Conservation (phyloP, 129 eudicot species). For the Centrapalus pauciflorus region DNA sequence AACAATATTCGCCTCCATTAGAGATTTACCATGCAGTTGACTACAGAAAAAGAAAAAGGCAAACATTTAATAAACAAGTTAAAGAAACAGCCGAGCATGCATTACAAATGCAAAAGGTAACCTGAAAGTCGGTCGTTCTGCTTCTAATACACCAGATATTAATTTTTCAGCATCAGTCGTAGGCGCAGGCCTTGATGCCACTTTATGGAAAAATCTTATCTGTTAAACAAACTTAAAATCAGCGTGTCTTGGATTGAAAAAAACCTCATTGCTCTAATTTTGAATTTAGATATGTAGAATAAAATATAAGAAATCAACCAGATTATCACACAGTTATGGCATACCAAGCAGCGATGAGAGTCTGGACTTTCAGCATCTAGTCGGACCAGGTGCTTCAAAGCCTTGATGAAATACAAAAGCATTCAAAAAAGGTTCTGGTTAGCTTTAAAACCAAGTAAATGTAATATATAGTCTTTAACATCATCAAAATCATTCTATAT, state of each 20-base stretch:
- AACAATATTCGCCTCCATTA: constrained; percentile 61
- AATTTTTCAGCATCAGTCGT: constrained; percentile 74
- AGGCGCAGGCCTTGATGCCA: constrained; percentile 76
- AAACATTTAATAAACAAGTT: neutral
- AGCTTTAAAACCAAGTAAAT: neutral
- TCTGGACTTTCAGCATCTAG: constrained; percentile 31
- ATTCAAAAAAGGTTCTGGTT: neutral
- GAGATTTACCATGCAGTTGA: constrained; percentile 73
- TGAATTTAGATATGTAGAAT: neutral
- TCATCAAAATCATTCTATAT: neutral
- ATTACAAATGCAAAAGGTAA: constrained; percentile 8
- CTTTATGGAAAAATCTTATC: constrained; percentile 79
- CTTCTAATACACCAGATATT: constrained; percentile 76
- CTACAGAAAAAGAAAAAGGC: constrained; percentile 28
- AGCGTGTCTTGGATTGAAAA: no score
- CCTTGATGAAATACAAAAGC: constrained; percentile 22
- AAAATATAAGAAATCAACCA: no score
- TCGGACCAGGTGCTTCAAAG: constrained; percentile 37
- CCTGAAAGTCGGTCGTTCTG: constrained; percentile 84
- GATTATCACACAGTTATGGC: neutral
- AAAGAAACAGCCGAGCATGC: neutral
- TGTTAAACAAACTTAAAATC: constrained; percentile 20
- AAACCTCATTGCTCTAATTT: no score
- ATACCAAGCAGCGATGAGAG: constrained; percentile 39
- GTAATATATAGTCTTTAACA: neutral